Evolutionary conservation across 108 stramenopile species (phyloP).

Genomic region (Cyclotella choctawhatcheeana): DNA sequence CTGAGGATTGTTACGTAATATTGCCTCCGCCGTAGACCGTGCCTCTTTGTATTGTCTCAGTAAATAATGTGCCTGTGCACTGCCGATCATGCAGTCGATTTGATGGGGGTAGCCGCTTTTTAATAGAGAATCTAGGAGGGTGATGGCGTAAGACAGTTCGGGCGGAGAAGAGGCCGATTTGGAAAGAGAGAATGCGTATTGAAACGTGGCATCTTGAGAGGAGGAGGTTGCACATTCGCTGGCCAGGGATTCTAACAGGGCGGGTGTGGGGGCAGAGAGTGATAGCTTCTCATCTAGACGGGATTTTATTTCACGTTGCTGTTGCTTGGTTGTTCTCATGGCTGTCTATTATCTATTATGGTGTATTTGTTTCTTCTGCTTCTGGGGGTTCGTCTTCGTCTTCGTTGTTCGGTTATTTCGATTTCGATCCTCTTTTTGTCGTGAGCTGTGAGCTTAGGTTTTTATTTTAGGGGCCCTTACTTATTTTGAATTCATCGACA

Average conservation of each 20-base stretch:
- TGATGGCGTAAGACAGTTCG: slow-evolving; percentile 76
- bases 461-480: too few species aligned
- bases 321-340: slow-evolving; percentile 78
- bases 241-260: slow-evolving; percentile 84
- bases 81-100: slow-evolving; percentile 87
- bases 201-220: slow-evolving; percentile 75
- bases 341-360: too few species aligned
- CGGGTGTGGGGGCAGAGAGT: slow-evolving; percentile 60
- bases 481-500: background rate
- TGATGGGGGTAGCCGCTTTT: slow-evolving; percentile 78
- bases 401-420: background rate
- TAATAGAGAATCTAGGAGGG: slow-evolving; percentile 79
- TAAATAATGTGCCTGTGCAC: slow-evolving; percentile 78
- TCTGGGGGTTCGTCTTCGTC: background rate
- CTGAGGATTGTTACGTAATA: slow-evolving; percentile 73
- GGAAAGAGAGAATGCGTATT: slow-evolving; percentile 85
- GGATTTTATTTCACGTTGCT: slow-evolving; percentile 56
- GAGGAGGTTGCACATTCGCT: slow-evolving; percentile 66
- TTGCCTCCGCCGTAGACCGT: slow-evolving; percentile 73
- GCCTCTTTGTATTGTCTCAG: slow-evolving; percentile 73
- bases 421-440: too few species aligned
- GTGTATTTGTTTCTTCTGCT: background rate
- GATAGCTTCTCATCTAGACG: slow-evolving; percentile 76
- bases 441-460: background rate
- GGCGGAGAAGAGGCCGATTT: slow-evolving; percentile 60